These are phyloP conservation scores for Penicillium samsonianum DNA, from an alignment of 495 filamentous ascomycete genomes.

Conservation along the genomic window DNA sequence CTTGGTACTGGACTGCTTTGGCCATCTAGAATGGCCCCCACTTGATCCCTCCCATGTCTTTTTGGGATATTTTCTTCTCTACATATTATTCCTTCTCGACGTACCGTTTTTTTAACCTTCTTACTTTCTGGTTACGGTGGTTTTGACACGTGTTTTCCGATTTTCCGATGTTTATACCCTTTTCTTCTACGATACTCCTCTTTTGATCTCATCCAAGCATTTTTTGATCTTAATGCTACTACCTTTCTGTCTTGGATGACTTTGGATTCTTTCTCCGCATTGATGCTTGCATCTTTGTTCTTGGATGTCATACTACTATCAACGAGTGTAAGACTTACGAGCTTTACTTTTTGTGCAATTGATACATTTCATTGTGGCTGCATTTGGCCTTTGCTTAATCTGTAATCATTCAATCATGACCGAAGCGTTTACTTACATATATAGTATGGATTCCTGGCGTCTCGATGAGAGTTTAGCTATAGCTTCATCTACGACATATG, in stretches of 20 bases:
- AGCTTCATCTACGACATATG: neutral
- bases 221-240: slow-evolving; percentile 11
- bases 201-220: slow-evolving; percentile 22
- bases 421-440: neutral
- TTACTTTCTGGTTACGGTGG: slow-evolving; percentile 19
- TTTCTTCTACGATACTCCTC: slow-evolving; percentile 16
- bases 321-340: slow-evolving; percentile 17
- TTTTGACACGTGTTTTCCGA: slow-evolving; percentile 31
- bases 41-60: neutral
- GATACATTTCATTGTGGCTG: neutral
- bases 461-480: neutral
- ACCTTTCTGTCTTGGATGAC: slow-evolving; percentile 18
- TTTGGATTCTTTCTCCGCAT: slow-evolving; percentile 12
- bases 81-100: slow-evolving; percentile 22
- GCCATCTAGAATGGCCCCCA: slow-evolving; percentile 14
- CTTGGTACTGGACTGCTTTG: neutral
- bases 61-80: slow-evolving; percentile 16
- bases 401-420: neutral
- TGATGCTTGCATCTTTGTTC: slow-evolving; percentile 16
- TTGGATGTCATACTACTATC: slow-evolving; percentile 15
- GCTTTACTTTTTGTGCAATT: slow-evolving; percentile 9
- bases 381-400: neutral
- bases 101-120: slow-evolving; percentile 14
- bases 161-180: slow-evolving; percentile 36
- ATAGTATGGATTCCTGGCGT: neutral